These are phyloP conservation scores for Vicia villosa DNA, from an alignment of 306 rosid genomes.

Conservation along the genomic window DNA sequence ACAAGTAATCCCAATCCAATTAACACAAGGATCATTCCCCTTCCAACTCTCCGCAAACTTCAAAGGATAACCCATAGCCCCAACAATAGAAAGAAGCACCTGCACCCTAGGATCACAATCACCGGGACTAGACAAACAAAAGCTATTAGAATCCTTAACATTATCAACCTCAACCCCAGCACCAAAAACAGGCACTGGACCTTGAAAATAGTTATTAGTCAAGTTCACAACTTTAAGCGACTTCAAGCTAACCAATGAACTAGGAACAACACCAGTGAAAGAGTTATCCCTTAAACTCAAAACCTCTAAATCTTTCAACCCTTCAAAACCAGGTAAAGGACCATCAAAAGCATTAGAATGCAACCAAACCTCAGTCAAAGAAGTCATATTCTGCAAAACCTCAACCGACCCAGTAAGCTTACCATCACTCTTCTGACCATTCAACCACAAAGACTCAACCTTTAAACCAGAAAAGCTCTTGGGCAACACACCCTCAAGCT, in stretches of 20 bases:
- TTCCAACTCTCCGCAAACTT: constrained; percentile 76
- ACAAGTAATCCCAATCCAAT: constrained; percentile 82
- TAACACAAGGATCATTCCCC: constrained; percentile 71
- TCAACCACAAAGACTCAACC: constrained; percentile 75
- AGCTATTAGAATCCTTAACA: constrained; percentile 58
- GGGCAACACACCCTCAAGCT: constrained; percentile 66
- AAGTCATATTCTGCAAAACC: constrained; percentile 71
- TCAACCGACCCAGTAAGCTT: constrained; percentile 60
- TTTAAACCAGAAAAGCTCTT: constrained; percentile 49
- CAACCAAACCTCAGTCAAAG: constrained; percentile 74
- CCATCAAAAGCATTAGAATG: constrained; percentile 70
- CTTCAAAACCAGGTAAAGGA: constrained; percentile 69
- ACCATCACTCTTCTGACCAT: constrained; percentile 62
- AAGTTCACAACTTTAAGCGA: constrained; percentile 65
- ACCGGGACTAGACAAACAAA: constrained; percentile 66
- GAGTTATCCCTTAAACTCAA: constrained; percentile 77
- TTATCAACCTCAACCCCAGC: constrained; percentile 62
- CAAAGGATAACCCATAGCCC: constrained; percentile 64
- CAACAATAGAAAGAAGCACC: constrained; percentile 54
- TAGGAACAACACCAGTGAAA: constrained; percentile 72
- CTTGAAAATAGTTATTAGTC: constrained; percentile 77
- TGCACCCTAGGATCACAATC: constrained; percentile 63
- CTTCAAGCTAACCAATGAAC: constrained; percentile 53
- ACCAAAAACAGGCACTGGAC: constrained; percentile 63
- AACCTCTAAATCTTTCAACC: constrained; percentile 50